Evolutionary conservation across 73 alveolate species (phyloP), one percentile per base, ranked within the genome.

Genomic region (Stentor roeselii): DNA sequence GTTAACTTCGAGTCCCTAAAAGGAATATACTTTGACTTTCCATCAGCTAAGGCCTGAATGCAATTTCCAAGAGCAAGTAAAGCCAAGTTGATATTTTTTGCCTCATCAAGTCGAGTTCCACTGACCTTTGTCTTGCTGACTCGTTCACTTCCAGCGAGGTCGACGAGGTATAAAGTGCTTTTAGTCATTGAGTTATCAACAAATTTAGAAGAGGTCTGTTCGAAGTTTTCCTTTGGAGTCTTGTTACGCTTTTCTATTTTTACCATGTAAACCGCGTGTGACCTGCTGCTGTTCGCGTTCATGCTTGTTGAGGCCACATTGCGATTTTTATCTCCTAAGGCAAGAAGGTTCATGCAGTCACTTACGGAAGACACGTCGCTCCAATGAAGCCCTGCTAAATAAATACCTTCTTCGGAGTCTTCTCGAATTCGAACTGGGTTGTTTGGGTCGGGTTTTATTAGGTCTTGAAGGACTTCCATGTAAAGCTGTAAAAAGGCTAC

Each of bases 91-190:
- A 92, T 92, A 30, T 90, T 85, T 76, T 91, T 83, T 3, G 98
- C 97, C 90, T 93, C 98, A 87, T 95, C 95, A 31, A 95, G 87
- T 78, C 99, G 88, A n/a, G 85, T 95, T 14, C 97, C 98, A 42
- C 91, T 93, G 6, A 93, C 94, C 67, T 91, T 85, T 38, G 99
- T 86, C 83, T 96, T 92, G 35, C 90, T 89, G 30, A 96, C 92
- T 89, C 98, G 93, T 88, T 97, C 99, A 87, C 99, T 95, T 27
- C 99, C 99, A 41, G 99, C 99, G 40, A 97, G 86, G 89, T 97
- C 99, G 11, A 97, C 98, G 76, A 97, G 87, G 85, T 96, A 89
- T 35, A 97, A 85, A 36, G 92, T 87, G n/a, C 87, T 80, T 59
- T 86, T 88, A 31, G 98, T 91, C 76, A 85, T 88, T 40, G 89